Evolutionary conservation across 2,329 filamentous ascomycete genomes (phyloP), one percentile per base, ranked within the genome.

Genomic region (Coniochaeta pulveracea): DNA sequence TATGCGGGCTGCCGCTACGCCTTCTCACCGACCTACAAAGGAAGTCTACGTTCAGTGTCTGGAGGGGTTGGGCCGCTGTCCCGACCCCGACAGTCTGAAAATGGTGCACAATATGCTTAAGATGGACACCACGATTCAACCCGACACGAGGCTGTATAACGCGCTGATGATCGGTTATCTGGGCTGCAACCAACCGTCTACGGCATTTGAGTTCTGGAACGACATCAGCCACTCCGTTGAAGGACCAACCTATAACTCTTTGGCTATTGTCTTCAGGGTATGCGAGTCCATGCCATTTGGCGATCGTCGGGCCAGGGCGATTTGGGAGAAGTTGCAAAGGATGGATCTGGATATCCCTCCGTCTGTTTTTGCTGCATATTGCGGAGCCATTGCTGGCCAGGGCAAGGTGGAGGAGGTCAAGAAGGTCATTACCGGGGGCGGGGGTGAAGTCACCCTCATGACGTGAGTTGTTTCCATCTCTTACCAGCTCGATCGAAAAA

Each of bases 21-120:
- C 60, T 3, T 58, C 62, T 2, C 71, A 74, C 15, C 73, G 80
- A 1, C 85, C 91, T 0, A 78, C 66, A 3, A 56, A 72, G 8
- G 76, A 84, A 27, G 82, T 81, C 5, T 98, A 98, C 50, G 69
- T 84, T 4, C 60, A 68, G 21, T 88, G 79, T 40, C 80, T 96
- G 37, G 72, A 83, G 38, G 84, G 85, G 3, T 71, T 94, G 16
- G 78, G 79, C 4, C 54, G 56, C n/a, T 56, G 58, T 26, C 64
- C 65, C 7, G 76, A 82, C 45, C 48, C 58, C 2, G 76, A 83
- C 36, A 76, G 76, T 26, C 60, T 95, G 14, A 73, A 76, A 37
- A 73, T 81, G 40, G 72, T 93, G 3, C 82, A 94, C 60, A 94
- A 95, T 51, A 89, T 94, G 74, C 67, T 95, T 43, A 96, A 94